These are phyloP conservation scores for Acaromyces ingoldii DNA, from an alignment of 1,284 basidiomycete genomes.

Conservation along the genomic window DNA sequence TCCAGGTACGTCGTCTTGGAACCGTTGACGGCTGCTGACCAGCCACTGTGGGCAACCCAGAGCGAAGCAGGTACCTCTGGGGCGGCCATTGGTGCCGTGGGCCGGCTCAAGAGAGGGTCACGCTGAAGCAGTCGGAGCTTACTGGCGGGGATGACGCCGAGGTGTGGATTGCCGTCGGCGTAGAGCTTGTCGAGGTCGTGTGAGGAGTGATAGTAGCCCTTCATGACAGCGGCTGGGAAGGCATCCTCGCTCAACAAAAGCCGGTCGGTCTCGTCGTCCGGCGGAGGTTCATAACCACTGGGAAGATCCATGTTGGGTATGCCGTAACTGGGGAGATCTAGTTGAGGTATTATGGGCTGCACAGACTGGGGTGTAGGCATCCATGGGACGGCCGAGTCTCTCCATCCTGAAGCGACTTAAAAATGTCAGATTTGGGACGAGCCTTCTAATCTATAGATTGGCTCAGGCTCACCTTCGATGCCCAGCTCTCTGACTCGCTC, in stretches of 20 bases:
- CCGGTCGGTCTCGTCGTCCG: background rate
- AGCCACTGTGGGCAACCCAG: conserved; percentile 16
- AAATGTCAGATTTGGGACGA: background rate
- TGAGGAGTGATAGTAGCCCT: background rate
- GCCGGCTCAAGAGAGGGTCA: background rate
- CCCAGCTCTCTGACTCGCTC: background rate
- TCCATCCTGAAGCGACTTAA: background rate
- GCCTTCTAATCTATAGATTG: background rate
- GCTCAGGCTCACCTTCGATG: background rate
- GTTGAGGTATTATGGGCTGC: background rate
- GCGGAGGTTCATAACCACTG: background rate
- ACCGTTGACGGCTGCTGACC: conserved; percentile 20
- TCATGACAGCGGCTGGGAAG: background rate
- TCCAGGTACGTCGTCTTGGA: conserved; percentile 30
- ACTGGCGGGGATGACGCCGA: conserved; percentile 7
- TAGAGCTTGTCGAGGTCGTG: background rate
- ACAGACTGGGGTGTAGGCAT: background rate
- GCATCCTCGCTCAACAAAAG: background rate
- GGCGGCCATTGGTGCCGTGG: conserved; percentile 4
- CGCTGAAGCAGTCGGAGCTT: conserved; percentile 3
- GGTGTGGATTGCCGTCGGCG: conserved; percentile 11
- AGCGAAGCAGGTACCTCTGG: conserved; percentile 19
- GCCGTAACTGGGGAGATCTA: no score
- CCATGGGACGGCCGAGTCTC: background rate
- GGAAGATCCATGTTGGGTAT: background rate